Evolutionary conservation across 2,329 filamentous ascomycete species (phyloP).

Genomic region (Fusarium devonianum): DNA sequence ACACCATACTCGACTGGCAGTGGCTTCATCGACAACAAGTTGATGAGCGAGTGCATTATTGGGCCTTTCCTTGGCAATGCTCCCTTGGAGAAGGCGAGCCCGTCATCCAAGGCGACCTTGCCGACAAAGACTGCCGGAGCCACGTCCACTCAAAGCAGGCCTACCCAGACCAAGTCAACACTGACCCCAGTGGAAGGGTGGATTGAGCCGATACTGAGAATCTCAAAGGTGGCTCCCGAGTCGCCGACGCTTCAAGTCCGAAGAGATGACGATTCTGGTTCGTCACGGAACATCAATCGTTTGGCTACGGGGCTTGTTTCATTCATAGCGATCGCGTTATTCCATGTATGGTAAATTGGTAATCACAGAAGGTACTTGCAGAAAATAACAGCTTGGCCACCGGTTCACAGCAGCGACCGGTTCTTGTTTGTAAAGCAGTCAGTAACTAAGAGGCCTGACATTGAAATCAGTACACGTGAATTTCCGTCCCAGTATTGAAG

Average conservation of each 20-base stretch:
- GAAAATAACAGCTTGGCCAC: too few species aligned
- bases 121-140: constrained; percentile 1
- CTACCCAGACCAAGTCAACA: background rate
- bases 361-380: too few species aligned
- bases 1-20: constrained; percentile 45
- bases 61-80: constrained; percentile 43
- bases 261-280: constrained; percentile 9
- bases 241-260: background rate
- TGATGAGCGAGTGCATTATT: constrained; percentile 54
- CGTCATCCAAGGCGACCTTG: background rate
- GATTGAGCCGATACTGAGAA: constrained; percentile 8
- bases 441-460: too few species aligned
- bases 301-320: constrained; percentile 8
- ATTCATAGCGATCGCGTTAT: background rate
- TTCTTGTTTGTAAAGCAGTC: too few species aligned
- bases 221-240: constrained; percentile 19
- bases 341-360: too few species aligned
- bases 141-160: constrained; percentile 6
- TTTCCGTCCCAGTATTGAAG: constrained; percentile 34
- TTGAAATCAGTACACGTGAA: constrained; percentile 37
- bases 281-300: background rate
- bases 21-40: constrained; percentile 47
- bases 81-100: constrained; percentile 7
- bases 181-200: background rate
- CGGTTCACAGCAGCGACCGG: too few species aligned